Base-by-base conservation (phyloP, 1,284 basidiomycete genomes). In the Ceratobasidium sp. region DNA sequence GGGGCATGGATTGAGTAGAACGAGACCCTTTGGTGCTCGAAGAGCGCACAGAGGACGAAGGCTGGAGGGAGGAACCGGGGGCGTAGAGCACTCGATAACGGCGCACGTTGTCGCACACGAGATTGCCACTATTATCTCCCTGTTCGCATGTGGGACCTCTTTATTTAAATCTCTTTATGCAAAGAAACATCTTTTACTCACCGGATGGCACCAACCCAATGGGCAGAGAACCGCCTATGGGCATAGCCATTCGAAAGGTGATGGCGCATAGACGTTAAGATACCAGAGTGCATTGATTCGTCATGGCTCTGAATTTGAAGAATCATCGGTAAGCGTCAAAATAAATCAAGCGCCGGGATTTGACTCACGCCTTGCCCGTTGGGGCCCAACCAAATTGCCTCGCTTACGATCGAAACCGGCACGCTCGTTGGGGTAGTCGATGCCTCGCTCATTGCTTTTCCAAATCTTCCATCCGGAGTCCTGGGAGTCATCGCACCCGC, bases 191-290 rank as follows among this genome's bases (percentile, higher is more conserved):
- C 61, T 78, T 76, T 81, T 0, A 85, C 91, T 67, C 81, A 94
- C 95, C 94, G 96, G 70, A 97, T 90, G 2, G 94, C 90, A 81
- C 92, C 93, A 28, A 96, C 93, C 95, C 96, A 96, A 84, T 0
- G 91, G 90, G 82, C 94, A 96, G 0, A 97, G 86, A 13, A 96
- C 86, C 0, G 94, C 95, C 82, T 95, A 93, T 79, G 94, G 94
- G 80, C 92, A 88, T 81, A 95, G 91, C 96, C 96, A 97, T 56
- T 89, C 85, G 84, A 91, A 96, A n/a, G n/a, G 92, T 15, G 92
- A 91, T 1, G 88, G 84, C 0, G 90, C 91, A 83, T 97, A 95
- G 0, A 96, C 95, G 79, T 97, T 96, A 71, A 97, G 89, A 83
- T 96, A 97, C 92, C 94, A 97, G 0, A 97, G 85, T 17, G 91